Conservation (phyloP, 139 green algal species). For the Chlorella sp. region DNA sequence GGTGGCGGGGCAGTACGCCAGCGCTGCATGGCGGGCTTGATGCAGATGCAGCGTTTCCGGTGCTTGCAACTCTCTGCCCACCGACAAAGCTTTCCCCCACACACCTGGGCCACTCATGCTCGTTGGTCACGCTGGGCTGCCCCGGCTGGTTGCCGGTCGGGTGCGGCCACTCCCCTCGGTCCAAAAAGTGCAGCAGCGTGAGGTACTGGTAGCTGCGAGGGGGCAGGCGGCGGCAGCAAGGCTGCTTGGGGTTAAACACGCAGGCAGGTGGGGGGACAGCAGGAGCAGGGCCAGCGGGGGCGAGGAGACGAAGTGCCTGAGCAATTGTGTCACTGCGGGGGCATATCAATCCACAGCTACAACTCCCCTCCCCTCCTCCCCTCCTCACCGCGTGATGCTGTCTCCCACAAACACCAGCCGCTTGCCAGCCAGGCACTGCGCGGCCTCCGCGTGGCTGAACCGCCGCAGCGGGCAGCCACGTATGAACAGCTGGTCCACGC, state of each 20-base stretch:
- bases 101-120: constrained; percentile 26
- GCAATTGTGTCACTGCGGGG: background rate
- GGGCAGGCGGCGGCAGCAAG: background rate
- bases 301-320: background rate
- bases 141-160: constrained; percentile 6
- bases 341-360: background rate
- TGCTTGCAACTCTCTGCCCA: too few species aligned
- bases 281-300: background rate
- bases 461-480: constrained; percentile 9
- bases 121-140: constrained; percentile 17
- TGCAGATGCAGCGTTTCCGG: too few species aligned
- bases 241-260: too few species aligned
- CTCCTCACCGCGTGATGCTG: constrained; percentile 10
- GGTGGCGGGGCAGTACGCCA: too few species aligned
- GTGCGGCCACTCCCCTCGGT: background rate
- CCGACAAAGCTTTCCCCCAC: too few species aligned
- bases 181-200: constrained; percentile 15
- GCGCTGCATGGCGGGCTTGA: too few species aligned
- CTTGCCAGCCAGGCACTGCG: constrained; percentile 23
- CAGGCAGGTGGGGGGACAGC: too few species aligned
- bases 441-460: background rate
- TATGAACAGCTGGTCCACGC: background rate
- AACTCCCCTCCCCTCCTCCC: background rate
- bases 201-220: constrained; percentile 30
- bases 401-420: constrained; percentile 33